phyloP scores from a whole-genome alignment of 2,329 filamentous ascomycete species.

The Aspergillus chevalieri region DNA sequence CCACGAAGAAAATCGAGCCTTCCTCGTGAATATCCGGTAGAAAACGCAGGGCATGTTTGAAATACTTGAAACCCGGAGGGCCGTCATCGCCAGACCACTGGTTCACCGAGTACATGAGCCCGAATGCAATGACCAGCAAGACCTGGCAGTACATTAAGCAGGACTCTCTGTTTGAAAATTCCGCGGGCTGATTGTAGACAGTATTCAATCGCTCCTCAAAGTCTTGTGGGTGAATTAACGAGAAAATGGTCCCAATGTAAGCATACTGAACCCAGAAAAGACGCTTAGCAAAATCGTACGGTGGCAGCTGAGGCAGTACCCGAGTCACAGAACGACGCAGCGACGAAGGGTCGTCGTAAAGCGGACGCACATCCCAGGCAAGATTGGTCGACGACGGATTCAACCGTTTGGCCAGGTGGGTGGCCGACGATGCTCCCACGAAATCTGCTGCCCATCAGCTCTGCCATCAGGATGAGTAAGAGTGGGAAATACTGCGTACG shows the following conservation, averaged over 20 bases:
- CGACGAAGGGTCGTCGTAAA: constrained; percentile 29
- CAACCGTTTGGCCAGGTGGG: constrained; percentile 30
- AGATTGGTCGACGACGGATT: constrained; percentile 28
- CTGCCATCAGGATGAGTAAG: no score
- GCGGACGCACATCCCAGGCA: constrained; percentile 30
- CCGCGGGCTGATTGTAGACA: constrained; percentile 40
- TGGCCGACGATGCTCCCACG: constrained; percentile 30
- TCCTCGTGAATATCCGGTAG: constrained; percentile 53
- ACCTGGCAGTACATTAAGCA: constrained; percentile 49
- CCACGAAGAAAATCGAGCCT: constrained; percentile 50
- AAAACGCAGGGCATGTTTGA: constrained; percentile 47
- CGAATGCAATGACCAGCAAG: constrained; percentile 50
- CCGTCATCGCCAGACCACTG: constrained; percentile 49
- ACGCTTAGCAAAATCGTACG: constrained; percentile 46
- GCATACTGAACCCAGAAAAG: constrained; percentile 49
- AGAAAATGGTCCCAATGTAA: constrained; percentile 55
- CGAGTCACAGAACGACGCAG: constrained; percentile 21
- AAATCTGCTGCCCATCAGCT: constrained; percentile 16
- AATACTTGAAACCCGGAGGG: constrained; percentile 52
- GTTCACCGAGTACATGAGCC: constrained; percentile 53
- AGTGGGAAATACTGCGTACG: constrained; percentile 14
- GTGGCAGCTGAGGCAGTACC: constrained; percentile 40
- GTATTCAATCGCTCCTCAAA: constrained; percentile 44
- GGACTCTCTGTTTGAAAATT: constrained; percentile 41
- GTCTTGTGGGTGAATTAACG: constrained; percentile 43